Evolutionary conservation across 2,329 filamentous ascomycete species (phyloP).

Genomic region (Tolypocladium nubicola): DNA sequence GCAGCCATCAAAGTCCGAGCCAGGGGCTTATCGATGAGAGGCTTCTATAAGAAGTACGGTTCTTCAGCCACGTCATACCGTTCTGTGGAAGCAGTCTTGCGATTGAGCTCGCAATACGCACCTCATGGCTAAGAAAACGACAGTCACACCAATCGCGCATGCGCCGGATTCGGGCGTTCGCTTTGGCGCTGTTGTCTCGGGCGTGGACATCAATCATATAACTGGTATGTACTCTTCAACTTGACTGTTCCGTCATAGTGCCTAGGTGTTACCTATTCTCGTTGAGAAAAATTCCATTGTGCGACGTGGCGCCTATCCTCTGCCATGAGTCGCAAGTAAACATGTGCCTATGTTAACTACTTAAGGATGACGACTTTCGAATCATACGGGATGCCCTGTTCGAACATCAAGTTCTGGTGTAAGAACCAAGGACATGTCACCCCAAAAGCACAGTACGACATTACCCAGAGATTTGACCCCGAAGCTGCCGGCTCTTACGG

Average conservation of each 20-base stretch:
- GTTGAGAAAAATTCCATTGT: neutral
- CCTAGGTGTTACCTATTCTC: neutral
- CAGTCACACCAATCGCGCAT: neutral
- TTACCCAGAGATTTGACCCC: slow-evolving; percentile 67
- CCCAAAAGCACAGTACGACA: slow-evolving; percentile 50
- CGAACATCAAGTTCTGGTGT: neutral
- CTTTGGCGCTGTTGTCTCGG: neutral
- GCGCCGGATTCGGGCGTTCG: neutral
- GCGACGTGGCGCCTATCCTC: neutral
- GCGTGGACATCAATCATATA: neutral
- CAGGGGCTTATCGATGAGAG: neutral
- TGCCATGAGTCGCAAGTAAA: neutral
- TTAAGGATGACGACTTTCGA: neutral
- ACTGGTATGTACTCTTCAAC: neutral
- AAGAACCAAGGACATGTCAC: neutral
- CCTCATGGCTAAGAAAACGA: neutral
- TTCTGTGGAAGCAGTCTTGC: neutral
- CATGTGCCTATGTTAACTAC: neutral
- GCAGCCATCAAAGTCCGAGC: neutral
- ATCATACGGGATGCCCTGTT: neutral
- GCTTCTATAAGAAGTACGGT: neutral
- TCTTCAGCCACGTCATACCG: neutral
- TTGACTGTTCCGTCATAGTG: neutral
- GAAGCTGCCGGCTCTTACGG: slow-evolving; percentile 53
- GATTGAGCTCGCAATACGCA: neutral